A percentile compares a stretch with the other conserved stretches of the same genome.
These are phyloP conservation scores for Grosmannia huntii DNA, from an alignment of 2,329 filamentous ascomycete genomes.

Conservation along the genomic window DNA sequence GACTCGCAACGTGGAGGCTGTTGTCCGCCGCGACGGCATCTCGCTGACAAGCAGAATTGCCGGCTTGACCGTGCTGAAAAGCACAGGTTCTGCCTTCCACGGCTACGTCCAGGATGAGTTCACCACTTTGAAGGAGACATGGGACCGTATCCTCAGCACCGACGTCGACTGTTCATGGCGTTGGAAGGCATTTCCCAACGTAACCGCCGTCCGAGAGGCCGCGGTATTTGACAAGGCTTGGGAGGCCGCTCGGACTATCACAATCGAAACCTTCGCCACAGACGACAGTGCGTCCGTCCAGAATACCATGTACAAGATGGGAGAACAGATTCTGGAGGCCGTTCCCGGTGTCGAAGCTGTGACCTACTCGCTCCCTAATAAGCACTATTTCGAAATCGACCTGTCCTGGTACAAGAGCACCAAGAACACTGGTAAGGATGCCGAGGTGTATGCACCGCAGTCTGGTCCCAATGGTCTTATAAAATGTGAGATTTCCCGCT, in stretches of 20 bases:
- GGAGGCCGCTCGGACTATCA: slow-evolving; percentile 66
- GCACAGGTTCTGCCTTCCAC: slow-evolving; percentile 91
- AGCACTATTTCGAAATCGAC: slow-evolving; percentile 98
- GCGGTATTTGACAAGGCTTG: slow-evolving; percentile 69
- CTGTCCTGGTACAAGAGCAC: slow-evolving; percentile 92
- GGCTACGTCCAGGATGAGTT: slow-evolving; percentile 88
- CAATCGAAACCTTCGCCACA: slow-evolving; percentile 80
- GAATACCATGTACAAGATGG: slow-evolving; percentile 99
- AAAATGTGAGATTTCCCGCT: slow-evolving; percentile 72
- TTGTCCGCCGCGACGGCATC: slow-evolving; percentile 58
- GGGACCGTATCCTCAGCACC: slow-evolving; percentile 91
- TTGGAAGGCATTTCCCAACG: slow-evolving; percentile 59
- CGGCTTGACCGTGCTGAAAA: slow-evolving; percentile 83
- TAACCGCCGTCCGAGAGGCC: slow-evolving; percentile 55
- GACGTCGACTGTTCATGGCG: slow-evolving; percentile 80
- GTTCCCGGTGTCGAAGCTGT: slow-evolving; percentile 61
- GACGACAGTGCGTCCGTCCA: slow-evolving; percentile 91
- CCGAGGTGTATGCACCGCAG: slow-evolving; percentile 90
- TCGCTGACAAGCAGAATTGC: slow-evolving; percentile 65
- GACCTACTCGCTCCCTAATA: slow-evolving; percentile 83
- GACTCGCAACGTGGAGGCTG: slow-evolving; percentile 69
- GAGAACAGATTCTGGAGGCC: slow-evolving; percentile 65
- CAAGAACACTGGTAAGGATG: slow-evolving; percentile 91
- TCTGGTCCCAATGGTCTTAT: slow-evolving; percentile 90
- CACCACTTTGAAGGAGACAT: slow-evolving; percentile 80